Conservation (phyloP, 495 filamentous ascomycete species). For the Bacidia gigantensis region DNA sequence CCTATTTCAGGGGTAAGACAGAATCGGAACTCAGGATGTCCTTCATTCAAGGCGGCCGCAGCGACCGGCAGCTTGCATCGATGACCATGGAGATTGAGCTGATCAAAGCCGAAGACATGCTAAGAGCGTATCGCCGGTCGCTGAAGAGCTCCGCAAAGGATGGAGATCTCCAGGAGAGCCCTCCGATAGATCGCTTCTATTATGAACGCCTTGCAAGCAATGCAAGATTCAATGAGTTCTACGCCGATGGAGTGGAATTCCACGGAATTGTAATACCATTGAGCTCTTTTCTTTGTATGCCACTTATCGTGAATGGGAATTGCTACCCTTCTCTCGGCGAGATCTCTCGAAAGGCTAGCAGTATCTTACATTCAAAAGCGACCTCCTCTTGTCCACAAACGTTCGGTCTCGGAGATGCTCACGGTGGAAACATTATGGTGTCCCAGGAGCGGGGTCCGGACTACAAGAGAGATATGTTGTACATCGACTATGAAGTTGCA, state of each 20-base stretch:
- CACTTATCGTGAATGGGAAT: background rate
- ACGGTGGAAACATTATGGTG: conserved; percentile 8
- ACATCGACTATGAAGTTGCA: conserved; percentile 13
- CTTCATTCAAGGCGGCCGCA: no score
- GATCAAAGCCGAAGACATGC: no score
- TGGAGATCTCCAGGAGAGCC: no score
- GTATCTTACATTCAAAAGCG: background rate
- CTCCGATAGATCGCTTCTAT: no score
- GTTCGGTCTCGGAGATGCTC: conserved; percentile 11
- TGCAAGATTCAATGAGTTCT: no score
- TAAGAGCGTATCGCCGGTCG: no score
- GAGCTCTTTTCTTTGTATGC: background rate
- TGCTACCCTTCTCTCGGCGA: conserved; percentile 1
- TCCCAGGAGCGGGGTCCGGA: background rate
- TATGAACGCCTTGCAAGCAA: no score
- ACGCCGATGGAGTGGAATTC: background rate
- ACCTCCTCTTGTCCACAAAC: background rate
- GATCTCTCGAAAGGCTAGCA: background rate
- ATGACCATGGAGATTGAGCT: no score
- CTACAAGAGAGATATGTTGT: background rate
- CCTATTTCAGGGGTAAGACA: no score
- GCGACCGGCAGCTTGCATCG: no score
- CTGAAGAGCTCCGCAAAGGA: no score
- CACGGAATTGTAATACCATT: background rate
- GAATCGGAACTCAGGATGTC: no score